phyloP scores from a whole-genome alignment of 306 rosid species.

The Fagus crenata region DNA sequence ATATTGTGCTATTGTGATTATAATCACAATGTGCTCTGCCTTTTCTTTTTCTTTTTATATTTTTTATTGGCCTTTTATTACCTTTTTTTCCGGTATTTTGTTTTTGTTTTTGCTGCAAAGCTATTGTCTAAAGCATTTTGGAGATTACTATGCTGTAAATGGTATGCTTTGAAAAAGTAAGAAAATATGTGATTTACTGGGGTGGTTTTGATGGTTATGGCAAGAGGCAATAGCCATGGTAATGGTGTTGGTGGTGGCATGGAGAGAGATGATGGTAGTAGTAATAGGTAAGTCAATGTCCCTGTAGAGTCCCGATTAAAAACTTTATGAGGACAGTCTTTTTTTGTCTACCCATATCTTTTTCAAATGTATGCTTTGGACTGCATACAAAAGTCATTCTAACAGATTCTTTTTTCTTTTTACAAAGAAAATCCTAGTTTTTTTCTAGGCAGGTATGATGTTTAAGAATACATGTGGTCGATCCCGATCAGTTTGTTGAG shows the following conservation, averaged over 20 bases:
- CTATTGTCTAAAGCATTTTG: not conserved
- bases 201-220: not conserved
- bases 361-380: not conserved
- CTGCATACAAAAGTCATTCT: not conserved
- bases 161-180: not conserved
- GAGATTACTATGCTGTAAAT: not conserved
- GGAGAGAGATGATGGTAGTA: not conserved
- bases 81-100: not conserved
- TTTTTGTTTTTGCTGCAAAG: not conserved
- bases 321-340: not conserved
- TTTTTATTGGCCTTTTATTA: not conserved
- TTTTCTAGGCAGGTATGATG: not conserved
- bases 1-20: slow-evolving; percentile 25
- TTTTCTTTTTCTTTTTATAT: not conserved
- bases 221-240: not conserved
- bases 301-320: not conserved
- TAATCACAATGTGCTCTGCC: slow-evolving; percentile 8
- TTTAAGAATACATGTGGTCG: not conserved
- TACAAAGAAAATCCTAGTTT: not conserved
- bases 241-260: not conserved
- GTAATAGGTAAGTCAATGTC: not conserved
- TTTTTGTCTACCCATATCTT: not conserved
- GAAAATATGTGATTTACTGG: not conserved
- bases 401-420: not conserved
- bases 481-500: no score